Base-by-base conservation (phyloP, 140 eudicot species). In the Bidens hawaiensis region DNA sequence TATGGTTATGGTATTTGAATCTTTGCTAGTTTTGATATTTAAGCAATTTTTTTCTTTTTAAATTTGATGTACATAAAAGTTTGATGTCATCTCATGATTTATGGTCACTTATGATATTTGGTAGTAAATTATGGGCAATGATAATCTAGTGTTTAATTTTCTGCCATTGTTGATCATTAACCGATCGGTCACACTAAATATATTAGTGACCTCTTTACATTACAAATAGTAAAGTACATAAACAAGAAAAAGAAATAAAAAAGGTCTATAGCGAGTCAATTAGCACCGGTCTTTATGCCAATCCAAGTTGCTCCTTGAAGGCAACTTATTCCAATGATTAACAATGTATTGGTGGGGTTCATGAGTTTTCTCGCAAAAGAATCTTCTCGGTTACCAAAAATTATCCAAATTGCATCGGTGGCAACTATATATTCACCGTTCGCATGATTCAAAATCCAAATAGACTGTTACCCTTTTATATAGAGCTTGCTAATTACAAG, bases 401-500 rank as follows among this genome's bases (percentile, higher is more conserved):
- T n/a, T n/a, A n/a, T n/a, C n/a, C n/a, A n/a, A n/a, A n/a, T n/a
- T n/a, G n/a, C n/a, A n/a, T n/a, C n/a, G n/a, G n/a, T n/a, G n/a
- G n/a, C n/a, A n/a, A n/a, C n/a, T n/a, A 30, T 59, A 46, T 18
- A 48, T 42, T 72, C 60, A 63, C 38, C 60, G 33, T 55, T 55
- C 12, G 62, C 53, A 73, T 65, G 73, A 65, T 54, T 45, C 36
- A 9, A 64, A 47, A 45, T 40, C 51, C 65, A 48, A 50, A 49
- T 27, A 13, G 57, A 74, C 64, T 27, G 63, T 66, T 57, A 45
- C 49, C 51, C 72, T 64, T 42, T 64, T 72, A 63, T 64, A 72
- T 72, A 64, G 30, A 64, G 61, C 61, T 55, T 54, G 67, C 78
- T 73, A 73, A 74, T 74, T 74, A 74, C 79, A 74, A 58, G 79